Conservation (phyloP, 2,329 filamentous ascomycete species). For the Aureobasidium mangrovei region DNA sequence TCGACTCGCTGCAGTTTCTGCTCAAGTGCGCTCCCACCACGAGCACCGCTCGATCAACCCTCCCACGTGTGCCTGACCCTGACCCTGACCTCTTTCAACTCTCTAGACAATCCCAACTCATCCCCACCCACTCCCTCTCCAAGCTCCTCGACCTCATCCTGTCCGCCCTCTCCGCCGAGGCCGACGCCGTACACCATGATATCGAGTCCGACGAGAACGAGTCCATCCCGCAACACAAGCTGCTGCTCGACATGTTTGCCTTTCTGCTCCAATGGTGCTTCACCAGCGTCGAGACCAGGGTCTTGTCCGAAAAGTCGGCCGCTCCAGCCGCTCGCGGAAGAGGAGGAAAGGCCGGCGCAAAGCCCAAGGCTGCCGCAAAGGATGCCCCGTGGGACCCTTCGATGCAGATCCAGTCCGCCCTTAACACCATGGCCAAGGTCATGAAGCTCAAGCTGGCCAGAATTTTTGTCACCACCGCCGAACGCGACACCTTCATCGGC, state of each 20-base stretch:
- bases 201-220: constrained; percentile 90
- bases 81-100: constrained; percentile 45
- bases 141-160: constrained; percentile 86
- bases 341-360: constrained; percentile 65
- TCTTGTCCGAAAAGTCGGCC: constrained; percentile 72
- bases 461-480: constrained; percentile 92
- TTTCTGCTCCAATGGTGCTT: constrained; percentile 95
- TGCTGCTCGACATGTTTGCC: constrained; percentile 84
- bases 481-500: constrained; percentile 88
- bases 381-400: constrained; percentile 84
- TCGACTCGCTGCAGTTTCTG: constrained; percentile 91
- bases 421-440: constrained; percentile 94
- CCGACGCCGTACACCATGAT: constrained; percentile 76
- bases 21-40: constrained; percentile 74
- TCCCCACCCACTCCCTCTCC: constrained; percentile 75
- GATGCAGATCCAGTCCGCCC: constrained; percentile 72
- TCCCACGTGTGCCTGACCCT: constrained; percentile 45
- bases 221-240: constrained; percentile 69
- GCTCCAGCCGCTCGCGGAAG: constrained; percentile 61
- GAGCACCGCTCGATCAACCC: constrained; percentile 25
- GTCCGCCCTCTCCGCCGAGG: constrained; percentile 63
- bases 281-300: constrained; percentile 86
- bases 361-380: constrained; percentile 54
- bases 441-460: constrained; percentile 84
- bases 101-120: constrained; percentile 69